Evolutionary conservation across 2,329 filamentous ascomycete genomes (phyloP), one percentile per base, ranked within the genome.

Genomic region (Cryphonectria nitschkei): DNA sequence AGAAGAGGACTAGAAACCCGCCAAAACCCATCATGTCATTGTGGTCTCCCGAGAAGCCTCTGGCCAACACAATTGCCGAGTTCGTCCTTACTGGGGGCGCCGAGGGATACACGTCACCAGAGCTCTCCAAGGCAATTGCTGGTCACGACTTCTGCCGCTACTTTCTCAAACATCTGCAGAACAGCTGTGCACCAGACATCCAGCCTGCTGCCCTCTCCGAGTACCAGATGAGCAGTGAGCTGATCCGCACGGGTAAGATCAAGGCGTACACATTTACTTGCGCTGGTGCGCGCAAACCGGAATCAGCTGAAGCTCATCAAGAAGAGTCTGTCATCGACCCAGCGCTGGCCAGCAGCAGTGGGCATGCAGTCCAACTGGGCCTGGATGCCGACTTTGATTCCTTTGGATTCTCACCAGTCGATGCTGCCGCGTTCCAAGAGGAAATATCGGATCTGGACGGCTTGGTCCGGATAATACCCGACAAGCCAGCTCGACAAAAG

Each of bases 181-280:
- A 76, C 67, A 72, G 80, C 61, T 75, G 81, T 72, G 75, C 76
- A 50, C 75, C 75, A 5, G 76, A 80, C 46, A 76, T 76, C n/a
- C 82, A 85, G 70, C 83, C 83, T 26, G 63, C 75, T 19, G 79
- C 84, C 65, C 75, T 85, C 54, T 74, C 78, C 41, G 79, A 81
- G 29, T 80, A 84, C 41, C 79, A 81, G 68, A 77, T 84, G 34
- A 76, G 73, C 50, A 81, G 80, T 65, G 76, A 80, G 61, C 75
- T 82, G 5, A 78, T 78, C 11, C 81, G 82, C 9, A 71, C 78
- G 2, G 81, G 81, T 13, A 84, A 82, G 72, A 82, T 81, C 39
- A 80, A 80, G 67, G 80, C 81, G 13, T 84, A 83, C 72, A 80
- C 81, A 62, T 84, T 82, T 69, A 80, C 78, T 54, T 74, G 77